A percentile compares a stretch with the other conserved stretches of the same genome.
Conservation (phyloP, 2,329 filamentous ascomycete genomes). For the Sphaceloma murrayae region DNA sequence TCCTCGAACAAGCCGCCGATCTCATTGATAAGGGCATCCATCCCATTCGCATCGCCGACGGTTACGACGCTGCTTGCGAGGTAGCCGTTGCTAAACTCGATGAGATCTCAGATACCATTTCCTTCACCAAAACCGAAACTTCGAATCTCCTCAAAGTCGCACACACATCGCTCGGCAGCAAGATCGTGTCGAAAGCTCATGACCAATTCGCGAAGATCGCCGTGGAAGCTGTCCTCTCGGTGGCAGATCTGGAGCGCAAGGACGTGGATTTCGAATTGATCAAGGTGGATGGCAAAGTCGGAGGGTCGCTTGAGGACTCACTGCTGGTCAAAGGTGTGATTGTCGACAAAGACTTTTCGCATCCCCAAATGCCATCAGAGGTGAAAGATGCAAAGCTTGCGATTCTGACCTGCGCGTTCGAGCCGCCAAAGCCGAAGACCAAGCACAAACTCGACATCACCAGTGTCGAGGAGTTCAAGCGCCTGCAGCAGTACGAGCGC, state of each 20-base stretch:
- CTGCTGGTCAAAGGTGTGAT: conserved; percentile 95
- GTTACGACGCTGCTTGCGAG: conserved; percentile 95
- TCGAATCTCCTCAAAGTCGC: conserved; percentile 88
- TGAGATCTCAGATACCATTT: conserved; percentile 80
- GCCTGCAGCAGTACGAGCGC: conserved; percentile 88
- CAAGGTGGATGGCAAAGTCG: conserved; percentile 98
- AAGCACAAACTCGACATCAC: conserved; percentile 99
- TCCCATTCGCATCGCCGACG: conserved; percentile 95
- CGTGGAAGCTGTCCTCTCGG: conserved; percentile 90
- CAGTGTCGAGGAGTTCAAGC: conserved; percentile 95
- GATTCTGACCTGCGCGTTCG: conserved; percentile 94
- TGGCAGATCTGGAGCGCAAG: conserved; percentile 89
- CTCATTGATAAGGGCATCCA: conserved; percentile 99
- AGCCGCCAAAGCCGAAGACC: conserved; percentile 98
- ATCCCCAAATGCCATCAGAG: conserved; percentile 96
- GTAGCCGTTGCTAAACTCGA: conserved; percentile 90
- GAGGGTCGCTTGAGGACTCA: conserved; percentile 84
- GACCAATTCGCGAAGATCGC: conserved; percentile 97
- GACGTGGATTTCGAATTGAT: conserved; percentile 99
- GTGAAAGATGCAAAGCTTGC: conserved; percentile 93
- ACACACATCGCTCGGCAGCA: conserved; percentile 90
- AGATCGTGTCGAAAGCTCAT: conserved; percentile 98
- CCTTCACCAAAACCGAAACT: conserved; percentile 71
- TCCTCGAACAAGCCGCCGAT: conserved; percentile 92
- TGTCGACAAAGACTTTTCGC: conserved; percentile 98